These are phyloP conservation scores for Ambrosiella cleistominuta DNA, from an alignment of 2,329 filamentous ascomycete genomes.

Conservation along the genomic window DNA sequence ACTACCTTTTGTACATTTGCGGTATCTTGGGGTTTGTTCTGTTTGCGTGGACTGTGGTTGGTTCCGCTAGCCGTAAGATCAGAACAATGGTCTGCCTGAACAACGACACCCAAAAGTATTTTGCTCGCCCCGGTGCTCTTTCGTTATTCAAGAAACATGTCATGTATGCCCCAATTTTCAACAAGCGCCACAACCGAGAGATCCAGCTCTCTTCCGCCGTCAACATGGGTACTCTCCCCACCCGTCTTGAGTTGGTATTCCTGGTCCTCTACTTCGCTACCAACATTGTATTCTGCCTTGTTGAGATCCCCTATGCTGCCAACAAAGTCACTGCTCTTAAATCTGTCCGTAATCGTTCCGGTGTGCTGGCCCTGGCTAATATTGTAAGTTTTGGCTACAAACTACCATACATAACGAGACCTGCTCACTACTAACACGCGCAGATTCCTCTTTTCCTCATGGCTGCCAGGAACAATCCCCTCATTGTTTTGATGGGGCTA, in stretches of 20 bases:
- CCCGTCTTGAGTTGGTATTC: constrained; percentile 42
- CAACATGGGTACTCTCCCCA: constrained; percentile 45
- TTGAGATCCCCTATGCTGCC: constrained; percentile 42
- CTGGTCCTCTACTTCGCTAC: constrained; percentile 39
- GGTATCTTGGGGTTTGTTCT: constrained; percentile 44
- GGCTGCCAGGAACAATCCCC: constrained; percentile 80
- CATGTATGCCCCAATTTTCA: constrained; percentile 44
- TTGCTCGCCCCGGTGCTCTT: constrained; percentile 20
- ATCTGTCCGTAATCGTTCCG: constrained; percentile 60
- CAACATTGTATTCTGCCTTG: constrained; percentile 51
- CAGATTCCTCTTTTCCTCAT: constrained; percentile 58
- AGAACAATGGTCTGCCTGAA: constrained; percentile 58
- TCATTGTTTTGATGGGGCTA: constrained; percentile 65
- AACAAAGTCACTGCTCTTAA: constrained; percentile 32
- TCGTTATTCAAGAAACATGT: constrained; percentile 14
- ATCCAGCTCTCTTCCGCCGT: constrained; percentile 42
- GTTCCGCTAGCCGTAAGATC: constrained; percentile 47
- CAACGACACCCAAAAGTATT: constrained; percentile 68
- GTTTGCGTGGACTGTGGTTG: constrained; percentile 47
- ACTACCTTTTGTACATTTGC: constrained; percentile 46
- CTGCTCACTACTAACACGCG: background rate
- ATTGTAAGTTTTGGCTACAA: constrained; percentile 38
- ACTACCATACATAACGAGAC: background rate
- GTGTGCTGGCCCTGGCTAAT: constrained; percentile 70
- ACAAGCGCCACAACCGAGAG: constrained; percentile 50